These are phyloP conservation scores for Rhizopogon roseolus DNA, from an alignment of 768 basidiomycete genomes.

Conservation along the genomic window DNA sequence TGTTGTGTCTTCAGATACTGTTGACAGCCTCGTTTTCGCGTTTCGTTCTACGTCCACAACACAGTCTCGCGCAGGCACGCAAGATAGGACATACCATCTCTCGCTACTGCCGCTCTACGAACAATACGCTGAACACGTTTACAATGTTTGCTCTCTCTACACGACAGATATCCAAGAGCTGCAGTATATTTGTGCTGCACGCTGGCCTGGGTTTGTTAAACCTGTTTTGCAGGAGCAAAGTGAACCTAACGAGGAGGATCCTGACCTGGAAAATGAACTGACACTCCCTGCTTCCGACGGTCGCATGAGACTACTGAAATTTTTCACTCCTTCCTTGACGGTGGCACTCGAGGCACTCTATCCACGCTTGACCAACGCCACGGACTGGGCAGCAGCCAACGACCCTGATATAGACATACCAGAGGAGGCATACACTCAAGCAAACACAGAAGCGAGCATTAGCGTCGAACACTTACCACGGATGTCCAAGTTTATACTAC, in stretches of 20 bases:
- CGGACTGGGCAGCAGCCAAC: constrained; percentile 55
- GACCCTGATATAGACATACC: constrained; percentile 30
- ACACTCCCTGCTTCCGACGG: constrained; percentile 47
- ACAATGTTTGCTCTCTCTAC: constrained; percentile 58
- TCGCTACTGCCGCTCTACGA: constrained; percentile 53
- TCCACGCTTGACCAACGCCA: constrained; percentile 62
- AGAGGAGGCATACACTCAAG: neutral
- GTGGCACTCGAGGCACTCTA: constrained; percentile 62
- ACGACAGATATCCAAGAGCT: constrained; percentile 66
- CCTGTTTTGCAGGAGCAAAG: constrained; percentile 54
- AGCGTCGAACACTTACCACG: constrained; percentile 44
- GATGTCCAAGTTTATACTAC: constrained; percentile 69
- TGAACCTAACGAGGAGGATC: constrained; percentile 14
- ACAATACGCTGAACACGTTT: constrained; percentile 58
- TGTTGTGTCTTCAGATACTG: constrained; percentile 19
- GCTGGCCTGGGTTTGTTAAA: constrained; percentile 77
- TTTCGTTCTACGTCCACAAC: constrained; percentile 23
- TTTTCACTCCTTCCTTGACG: constrained; percentile 60
- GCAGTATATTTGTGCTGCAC: constrained; percentile 69
- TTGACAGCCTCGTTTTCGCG: constrained; percentile 34
- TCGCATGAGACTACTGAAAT: constrained; percentile 59
- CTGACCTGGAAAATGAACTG: constrained; percentile 22
- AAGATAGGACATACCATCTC: constrained; percentile 43
- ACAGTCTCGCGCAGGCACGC: constrained; percentile 1
- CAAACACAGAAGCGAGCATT: neutral